These are phyloP conservation scores for Phytopythium mirpurense DNA, from an alignment of 352 stramenopile genomes.

Conservation along the genomic window DNA sequence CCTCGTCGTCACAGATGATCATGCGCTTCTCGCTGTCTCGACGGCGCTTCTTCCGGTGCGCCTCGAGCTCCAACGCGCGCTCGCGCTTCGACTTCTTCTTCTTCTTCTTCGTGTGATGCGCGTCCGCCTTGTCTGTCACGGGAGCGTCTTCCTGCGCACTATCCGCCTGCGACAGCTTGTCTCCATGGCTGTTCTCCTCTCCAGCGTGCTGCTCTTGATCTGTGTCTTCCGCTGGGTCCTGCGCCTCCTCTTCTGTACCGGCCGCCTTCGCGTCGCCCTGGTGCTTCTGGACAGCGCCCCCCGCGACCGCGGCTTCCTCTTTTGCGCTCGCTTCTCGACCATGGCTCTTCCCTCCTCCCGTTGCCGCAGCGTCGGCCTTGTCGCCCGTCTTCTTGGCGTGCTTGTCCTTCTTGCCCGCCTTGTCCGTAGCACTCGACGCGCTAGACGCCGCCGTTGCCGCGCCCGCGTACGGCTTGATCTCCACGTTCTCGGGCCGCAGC, in stretches of 20 bases:
- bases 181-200: slow-evolving; percentile 5
- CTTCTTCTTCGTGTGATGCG: slow-evolving; percentile 37
- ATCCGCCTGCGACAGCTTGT: not conserved
- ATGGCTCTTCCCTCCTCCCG: not conserved
- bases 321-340: not conserved
- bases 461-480: slow-evolving; percentile 64
- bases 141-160: not conserved
- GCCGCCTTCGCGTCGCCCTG: not conserved
- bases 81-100: slow-evolving; percentile 36
- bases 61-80: slow-evolving; percentile 13
- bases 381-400: slow-evolving; percentile 16
- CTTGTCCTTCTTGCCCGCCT: slow-evolving; percentile 10
- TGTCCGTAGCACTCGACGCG: slow-evolving; percentile 10
- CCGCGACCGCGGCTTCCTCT: slow-evolving; percentile 1
- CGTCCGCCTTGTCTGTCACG: not conserved
- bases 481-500: slow-evolving; percentile 64
- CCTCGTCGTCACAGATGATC: slow-evolving; percentile 86
- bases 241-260: not conserved
- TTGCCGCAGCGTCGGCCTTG: slow-evolving; percentile 4
- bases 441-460: slow-evolving; percentile 7
- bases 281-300: slow-evolving; percentile 1
- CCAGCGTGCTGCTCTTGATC: slow-evolving; percentile 7
- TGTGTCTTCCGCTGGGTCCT: slow-evolving; percentile 10
- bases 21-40: slow-evolving; percentile 58
- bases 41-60: slow-evolving; percentile 30